Percentiles rank a stretch among this genome's conserved stretches.
These are phyloP conservation scores for Termitomyces eurrhizus DNA, from an alignment of 768 basidiomycete genomes.

Conservation along the genomic window DNA sequence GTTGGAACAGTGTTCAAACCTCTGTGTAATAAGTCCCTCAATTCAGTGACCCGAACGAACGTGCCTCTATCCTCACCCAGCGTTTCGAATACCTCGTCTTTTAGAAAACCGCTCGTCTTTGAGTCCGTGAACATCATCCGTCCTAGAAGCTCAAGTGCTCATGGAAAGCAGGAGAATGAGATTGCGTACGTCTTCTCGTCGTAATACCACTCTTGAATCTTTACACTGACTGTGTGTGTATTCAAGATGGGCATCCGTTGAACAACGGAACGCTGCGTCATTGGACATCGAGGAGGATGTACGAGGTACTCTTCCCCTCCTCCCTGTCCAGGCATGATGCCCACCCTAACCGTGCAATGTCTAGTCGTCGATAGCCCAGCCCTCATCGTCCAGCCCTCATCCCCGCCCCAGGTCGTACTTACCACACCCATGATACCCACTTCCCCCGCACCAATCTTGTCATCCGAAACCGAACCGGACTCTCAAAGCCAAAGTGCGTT, in stretches of 20 bases:
- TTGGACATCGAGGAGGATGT: conserved; percentile 40
- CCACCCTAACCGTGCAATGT: not conserved
- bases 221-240: not conserved
- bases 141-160: not conserved
- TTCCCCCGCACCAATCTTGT: conserved; percentile 5
- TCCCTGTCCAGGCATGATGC: not conserved
- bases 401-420: not conserved
- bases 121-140: conserved; percentile 11
- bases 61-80: conserved; percentile 22
- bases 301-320: conserved; percentile 23
- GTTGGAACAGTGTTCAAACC: conserved; percentile 5
- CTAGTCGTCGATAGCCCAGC: conserved; percentile 3
- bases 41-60: conserved; percentile 2
- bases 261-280: conserved; percentile 11
- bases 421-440: conserved; percentile 8
- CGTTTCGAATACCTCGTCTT: not conserved
- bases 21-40: not conserved
- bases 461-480: conserved; percentile 19
- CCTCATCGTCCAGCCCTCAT: not conserved
- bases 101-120: conserved; percentile 22
- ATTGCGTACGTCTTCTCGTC: not conserved
- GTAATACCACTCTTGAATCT: no score
- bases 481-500: conserved; percentile 17
- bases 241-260: not conserved
- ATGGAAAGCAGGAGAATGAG: not conserved